These are phyloP conservation scores for Bifiguratus adelaidae DNA, from an alignment of 192 early-diverging fungal species.

Conservation along the genomic window DNA sequence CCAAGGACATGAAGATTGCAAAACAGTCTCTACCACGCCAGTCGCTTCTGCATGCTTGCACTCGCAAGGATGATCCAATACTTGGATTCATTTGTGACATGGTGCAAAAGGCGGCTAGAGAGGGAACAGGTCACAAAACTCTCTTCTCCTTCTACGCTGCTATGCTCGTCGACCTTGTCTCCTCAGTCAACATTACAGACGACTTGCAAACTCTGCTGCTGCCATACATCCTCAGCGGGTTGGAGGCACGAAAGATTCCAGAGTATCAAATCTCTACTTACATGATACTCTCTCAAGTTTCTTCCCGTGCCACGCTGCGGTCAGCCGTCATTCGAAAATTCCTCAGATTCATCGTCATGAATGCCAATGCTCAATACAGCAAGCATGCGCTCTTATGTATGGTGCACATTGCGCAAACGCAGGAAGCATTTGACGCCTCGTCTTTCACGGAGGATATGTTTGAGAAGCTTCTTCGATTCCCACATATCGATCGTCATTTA, in stretches of 20 bases:
- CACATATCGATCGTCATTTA: not conserved
- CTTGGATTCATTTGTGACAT: constrained; percentile 72
- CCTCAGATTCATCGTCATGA: constrained; percentile 25
- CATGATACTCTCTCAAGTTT: constrained; percentile 58
- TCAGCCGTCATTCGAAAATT: constrained; percentile 30
- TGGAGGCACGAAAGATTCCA: constrained; percentile 23
- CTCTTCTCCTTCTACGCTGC: constrained; percentile 58
- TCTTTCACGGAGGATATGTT: not conserved
- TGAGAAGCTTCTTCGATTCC: not conserved
- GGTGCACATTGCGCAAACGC: constrained; percentile 41
- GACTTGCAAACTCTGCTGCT: constrained; percentile 46
- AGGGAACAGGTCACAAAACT: constrained; percentile 31
- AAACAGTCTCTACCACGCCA: constrained; percentile 53
- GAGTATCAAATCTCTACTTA: constrained; percentile 44
- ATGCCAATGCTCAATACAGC: constrained; percentile 11
- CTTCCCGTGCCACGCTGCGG: constrained; percentile 32
- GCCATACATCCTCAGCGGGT: constrained; percentile 41
- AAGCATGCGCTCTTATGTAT: constrained; percentile 28
- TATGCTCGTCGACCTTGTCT: constrained; percentile 46
- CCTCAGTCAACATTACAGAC: constrained; percentile 32
- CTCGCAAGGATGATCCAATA: constrained; percentile 55
- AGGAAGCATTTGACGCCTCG: constrained; percentile 22
- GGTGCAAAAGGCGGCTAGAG: constrained; percentile 25
- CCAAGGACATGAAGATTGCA: constrained; percentile 39
- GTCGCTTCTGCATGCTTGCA: constrained; percentile 57